Evolutionary conservation across 2,329 filamentous ascomycete species (phyloP).

Genomic region (Leptographium flavum): DNA sequence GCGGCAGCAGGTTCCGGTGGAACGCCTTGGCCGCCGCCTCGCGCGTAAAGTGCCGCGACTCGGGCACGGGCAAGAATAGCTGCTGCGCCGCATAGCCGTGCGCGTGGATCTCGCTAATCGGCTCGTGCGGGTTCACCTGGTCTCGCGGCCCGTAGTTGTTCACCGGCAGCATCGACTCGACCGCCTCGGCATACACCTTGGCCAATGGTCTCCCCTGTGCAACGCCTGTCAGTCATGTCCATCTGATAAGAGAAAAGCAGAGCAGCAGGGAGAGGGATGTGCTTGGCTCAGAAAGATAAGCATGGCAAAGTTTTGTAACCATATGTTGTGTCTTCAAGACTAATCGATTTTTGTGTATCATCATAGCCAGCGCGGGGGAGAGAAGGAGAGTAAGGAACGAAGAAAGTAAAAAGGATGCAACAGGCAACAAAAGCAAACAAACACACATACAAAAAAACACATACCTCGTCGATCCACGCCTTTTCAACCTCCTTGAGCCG

Average conservation of each 20-base stretch:
- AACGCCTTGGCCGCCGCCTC: slow-evolving; percentile 53
- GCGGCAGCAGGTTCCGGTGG: slow-evolving; percentile 42
- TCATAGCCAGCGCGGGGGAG: slow-evolving; percentile 34
- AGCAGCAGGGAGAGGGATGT: slow-evolving; percentile 1
- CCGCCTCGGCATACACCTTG: slow-evolving; percentile 58
- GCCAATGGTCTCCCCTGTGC: slow-evolving; percentile 62
- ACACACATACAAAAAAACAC: slow-evolving; percentile 16
- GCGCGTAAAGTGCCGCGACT: slow-evolving; percentile 49
- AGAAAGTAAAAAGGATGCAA: background rate
- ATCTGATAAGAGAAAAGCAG: slow-evolving; percentile 4
- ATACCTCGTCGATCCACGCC: slow-evolving; percentile 61
- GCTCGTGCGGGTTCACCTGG: slow-evolving; percentile 37
- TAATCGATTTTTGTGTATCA: slow-evolving; percentile 75
- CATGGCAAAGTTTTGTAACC: slow-evolving; percentile 52
- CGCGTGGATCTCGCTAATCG: slow-evolving; percentile 51
- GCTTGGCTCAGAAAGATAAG: slow-evolving; percentile 51
- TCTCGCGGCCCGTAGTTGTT: slow-evolving; percentile 40
- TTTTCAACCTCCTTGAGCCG: slow-evolving; percentile 77
- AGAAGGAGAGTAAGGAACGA: too few species aligned
- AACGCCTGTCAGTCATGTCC: background rate
- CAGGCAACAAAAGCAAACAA: slow-evolving; percentile 1
- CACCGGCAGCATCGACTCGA: slow-evolving; percentile 67
- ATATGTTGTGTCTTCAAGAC: slow-evolving; percentile 93
- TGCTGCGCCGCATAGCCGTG: slow-evolving; percentile 48
- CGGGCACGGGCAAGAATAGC: slow-evolving; percentile 49